Conservation (phyloP, 805 yeast species). For the Tetrapisispora fleetii region DNA sequence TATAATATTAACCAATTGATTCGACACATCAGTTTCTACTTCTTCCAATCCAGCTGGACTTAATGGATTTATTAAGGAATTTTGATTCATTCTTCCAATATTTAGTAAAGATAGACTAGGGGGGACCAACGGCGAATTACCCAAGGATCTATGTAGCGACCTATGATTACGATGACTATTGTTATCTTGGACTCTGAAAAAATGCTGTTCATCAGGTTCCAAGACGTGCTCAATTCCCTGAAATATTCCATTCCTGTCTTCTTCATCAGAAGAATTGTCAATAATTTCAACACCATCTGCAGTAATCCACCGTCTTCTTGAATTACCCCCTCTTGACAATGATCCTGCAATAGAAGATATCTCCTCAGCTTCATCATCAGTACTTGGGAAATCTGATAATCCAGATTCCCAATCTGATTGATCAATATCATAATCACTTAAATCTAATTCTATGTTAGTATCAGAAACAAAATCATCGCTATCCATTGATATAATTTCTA, state of each 20-base stretch:
- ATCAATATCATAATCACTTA: conserved; percentile 28
- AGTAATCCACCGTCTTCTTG: conserved; percentile 23
- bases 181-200: conserved; percentile 22
- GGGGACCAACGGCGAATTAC: conserved; percentile 14
- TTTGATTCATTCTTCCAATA: conserved; percentile 22
- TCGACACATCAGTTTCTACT: conserved; percentile 23
- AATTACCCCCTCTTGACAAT: conserved; percentile 12
- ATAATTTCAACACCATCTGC: conserved; percentile 23
- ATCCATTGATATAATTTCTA: conserved; percentile 20
- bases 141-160: conserved; percentile 11
- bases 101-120: conserved; percentile 24
- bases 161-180: conserved; percentile 16
- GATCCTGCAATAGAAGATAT: conserved; percentile 15
- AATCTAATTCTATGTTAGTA: conserved; percentile 28
- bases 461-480: conserved; percentile 18
- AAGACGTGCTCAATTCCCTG: conserved; percentile 28
- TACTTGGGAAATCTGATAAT: conserved; percentile 26
- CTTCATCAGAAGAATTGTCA: conserved; percentile 22
- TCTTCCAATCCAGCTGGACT: conserved; percentile 29
- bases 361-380: conserved; percentile 26
- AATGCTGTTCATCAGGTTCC: conserved; percentile 19
- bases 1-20: conserved; percentile 19
- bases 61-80: conserved; percentile 25
- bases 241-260: conserved; percentile 23
- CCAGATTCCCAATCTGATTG: conserved; percentile 31